Percentiles rank a stretch among this genome's conserved stretches.
These are phyloP conservation scores for Tothia fuscella DNA, from an alignment of 2,329 filamentous ascomycete species.

Conservation along the genomic window DNA sequence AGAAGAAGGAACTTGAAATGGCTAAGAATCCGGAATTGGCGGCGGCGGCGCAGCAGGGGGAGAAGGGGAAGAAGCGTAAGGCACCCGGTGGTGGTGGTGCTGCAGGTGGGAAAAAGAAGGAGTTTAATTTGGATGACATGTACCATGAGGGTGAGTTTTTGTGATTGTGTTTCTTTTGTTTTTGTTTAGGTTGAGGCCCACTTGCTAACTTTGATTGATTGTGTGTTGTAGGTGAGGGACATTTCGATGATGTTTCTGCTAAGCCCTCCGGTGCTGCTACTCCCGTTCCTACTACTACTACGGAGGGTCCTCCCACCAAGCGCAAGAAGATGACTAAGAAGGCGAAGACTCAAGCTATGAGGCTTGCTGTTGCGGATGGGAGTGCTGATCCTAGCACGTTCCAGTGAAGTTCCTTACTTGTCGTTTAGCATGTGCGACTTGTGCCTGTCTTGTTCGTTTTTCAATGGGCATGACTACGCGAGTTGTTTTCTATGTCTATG, in stretches of 20 bases:
- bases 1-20: conserved; percentile 65
- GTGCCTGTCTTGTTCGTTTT: too few species aligned
- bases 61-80: conserved; percentile 38
- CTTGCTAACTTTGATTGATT: conserved; percentile 14
- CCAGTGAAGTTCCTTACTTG: too few species aligned
- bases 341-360: conserved; percentile 28
- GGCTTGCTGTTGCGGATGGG: conserved; percentile 28
- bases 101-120: conserved; percentile 44
- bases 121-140: conserved; percentile 78
- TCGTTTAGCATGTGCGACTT: too few species aligned
- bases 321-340: conserved; percentile 24
- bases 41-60: conserved; percentile 47
- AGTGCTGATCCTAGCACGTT: not conserved
- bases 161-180: not conserved
- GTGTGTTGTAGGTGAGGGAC: conserved; percentile 63
- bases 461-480: too few species aligned
- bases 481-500: too few species aligned
- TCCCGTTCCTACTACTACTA: conserved; percentile 47
- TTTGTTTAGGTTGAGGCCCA: not conserved
- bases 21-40: conserved; percentile 51
- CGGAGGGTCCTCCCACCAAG: conserved; percentile 29
- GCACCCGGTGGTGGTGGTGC: too few species aligned
- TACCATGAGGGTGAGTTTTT: conserved; percentile 88
- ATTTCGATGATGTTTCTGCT: conserved; percentile 77
- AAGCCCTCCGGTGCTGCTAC: conserved; percentile 81